These are phyloP conservation scores for Vitis riparia DNA, from an alignment of 164 flowering plant genomes.

Conservation along the genomic window DNA sequence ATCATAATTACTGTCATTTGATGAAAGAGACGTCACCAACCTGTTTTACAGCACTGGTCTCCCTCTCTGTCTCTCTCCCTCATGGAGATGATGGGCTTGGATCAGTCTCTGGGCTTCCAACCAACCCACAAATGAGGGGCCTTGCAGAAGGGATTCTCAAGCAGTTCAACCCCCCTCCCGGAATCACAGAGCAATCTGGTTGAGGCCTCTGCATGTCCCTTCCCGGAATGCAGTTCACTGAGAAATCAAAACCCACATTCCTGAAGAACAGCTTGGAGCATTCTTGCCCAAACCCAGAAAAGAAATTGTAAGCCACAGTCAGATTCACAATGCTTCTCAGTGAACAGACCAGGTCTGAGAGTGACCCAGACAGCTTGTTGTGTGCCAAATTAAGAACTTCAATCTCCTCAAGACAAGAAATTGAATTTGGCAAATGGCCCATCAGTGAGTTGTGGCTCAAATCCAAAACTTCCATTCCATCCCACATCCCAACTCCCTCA, in stretches of 20 bases:
- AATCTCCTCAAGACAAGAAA: conserved; percentile 66
- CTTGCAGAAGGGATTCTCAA: conserved; percentile 55
- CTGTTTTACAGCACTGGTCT: conserved; percentile 8
- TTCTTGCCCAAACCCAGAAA: conserved; percentile 75
- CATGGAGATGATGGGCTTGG: conserved; percentile 24
- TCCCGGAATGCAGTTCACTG: conserved; percentile 79
- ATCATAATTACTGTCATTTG: conserved; percentile 15
- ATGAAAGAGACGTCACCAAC: conserved; percentile 12
- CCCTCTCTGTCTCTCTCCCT: conserved; percentile 9
- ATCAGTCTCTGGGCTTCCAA: neutral
- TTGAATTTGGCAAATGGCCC: conserved; percentile 81
- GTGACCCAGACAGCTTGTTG: conserved; percentile 70
- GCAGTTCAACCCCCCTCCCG: conserved; percentile 56
- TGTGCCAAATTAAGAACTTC: conserved; percentile 79
- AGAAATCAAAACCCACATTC: conserved; percentile 70
- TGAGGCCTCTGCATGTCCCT: conserved; percentile 67
- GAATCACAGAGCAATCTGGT: conserved; percentile 55
- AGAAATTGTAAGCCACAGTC: conserved; percentile 77
- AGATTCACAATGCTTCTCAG: conserved; percentile 59
- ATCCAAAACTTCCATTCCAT: conserved; percentile 75
- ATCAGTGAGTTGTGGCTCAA: conserved; percentile 70
- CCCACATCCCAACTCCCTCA: conserved; percentile 66
- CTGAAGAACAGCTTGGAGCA: conserved; percentile 49
- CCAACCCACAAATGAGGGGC: conserved; percentile 50
- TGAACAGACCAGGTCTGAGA: conserved; percentile 71